Base-by-base conservation (phyloP, 305 asterid species). In the Salvia sclarea region DNA sequence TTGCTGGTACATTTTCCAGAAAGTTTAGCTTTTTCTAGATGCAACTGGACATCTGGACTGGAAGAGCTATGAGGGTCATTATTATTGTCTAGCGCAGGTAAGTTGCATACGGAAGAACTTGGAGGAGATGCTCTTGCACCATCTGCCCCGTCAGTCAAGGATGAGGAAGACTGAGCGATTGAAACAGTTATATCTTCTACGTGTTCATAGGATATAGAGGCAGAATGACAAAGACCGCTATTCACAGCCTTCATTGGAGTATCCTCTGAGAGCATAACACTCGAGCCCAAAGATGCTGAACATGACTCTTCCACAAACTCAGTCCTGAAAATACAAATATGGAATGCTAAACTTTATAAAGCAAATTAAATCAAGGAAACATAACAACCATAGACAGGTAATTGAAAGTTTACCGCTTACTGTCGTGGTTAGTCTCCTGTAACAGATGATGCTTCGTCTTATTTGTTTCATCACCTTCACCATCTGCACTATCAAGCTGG, bases 1-100 rank as follows among this genome's bases (percentile, higher is more conserved):
- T 75, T 92, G 78, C 72, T 73, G 75, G 84, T 84, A 79, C 86
- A 82, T 56, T 82, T 91, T 38, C 80, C 84, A 78, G 82, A 79
- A 50, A 69, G 66, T 68, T 75, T 88, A 66, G 84, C 83, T 70
- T 81, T 81, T 69, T 79, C 88, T 35, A 59, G 75, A 73, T 81
- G 84, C 55, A 84, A 66, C 68, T 72, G 88, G 40, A 76, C 83
- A 73, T 76, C 80, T 68, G 94, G 86, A 74, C 86, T 84, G 71
- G 79, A 77, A 38, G 78, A 78, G 38, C 81, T 79, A 74, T 78
- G 75, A 70, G 73, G 80, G 60, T 77, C 94, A 63, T 52, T 71
- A 48, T 66, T 73, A 66, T 78, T 86, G 49, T 81, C 90, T 60
- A 81, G 61, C 52, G 73, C 69, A 64, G 90, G 74, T 41, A 79